Evolutionary conservation across 441 rosid genomes (phyloP).

Genomic region (Adansonia rubrostipa): DNA sequence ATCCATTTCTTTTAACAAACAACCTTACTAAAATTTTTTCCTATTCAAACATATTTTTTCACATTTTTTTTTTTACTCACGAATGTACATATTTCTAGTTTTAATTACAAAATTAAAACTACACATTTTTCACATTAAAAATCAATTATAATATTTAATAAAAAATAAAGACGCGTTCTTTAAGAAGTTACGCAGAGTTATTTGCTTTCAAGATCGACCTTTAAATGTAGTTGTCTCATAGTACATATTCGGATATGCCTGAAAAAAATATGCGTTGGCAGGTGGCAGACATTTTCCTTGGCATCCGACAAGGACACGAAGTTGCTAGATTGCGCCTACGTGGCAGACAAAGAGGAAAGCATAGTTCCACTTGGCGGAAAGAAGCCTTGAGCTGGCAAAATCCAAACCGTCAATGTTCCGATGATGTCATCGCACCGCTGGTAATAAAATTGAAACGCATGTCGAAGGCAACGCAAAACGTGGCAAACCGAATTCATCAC

Average conservation of each 20-base stretch:
- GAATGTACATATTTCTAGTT: too few species aligned
- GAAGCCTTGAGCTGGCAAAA: neutral
- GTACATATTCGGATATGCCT: neutral
- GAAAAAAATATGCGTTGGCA: neutral
- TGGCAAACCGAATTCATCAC: slow-evolving; percentile 27
- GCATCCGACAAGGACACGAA: neutral
- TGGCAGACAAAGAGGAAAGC: neutral
- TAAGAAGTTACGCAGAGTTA: too few species aligned
- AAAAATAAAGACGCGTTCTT: too few species aligned
- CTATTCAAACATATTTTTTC: too few species aligned
- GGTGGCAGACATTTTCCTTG: neutral
- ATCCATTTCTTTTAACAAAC: too few species aligned
- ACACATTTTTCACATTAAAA: too few species aligned
- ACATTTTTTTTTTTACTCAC: too few species aligned
- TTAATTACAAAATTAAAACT: too few species aligned
- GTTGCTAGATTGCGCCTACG: neutral
- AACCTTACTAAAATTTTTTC: too few species aligned
- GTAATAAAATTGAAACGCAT: slow-evolving; percentile 11
- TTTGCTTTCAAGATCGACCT: too few species aligned
- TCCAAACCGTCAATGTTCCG: neutral
- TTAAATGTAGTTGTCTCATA: too few species aligned
- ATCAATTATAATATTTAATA: too few species aligned
- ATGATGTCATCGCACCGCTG: slow-evolving; percentile 24
- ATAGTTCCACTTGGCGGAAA: neutral
- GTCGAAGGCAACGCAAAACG: neutral